phyloP scores from a whole-genome alignment of 345 rosid species.

The Sonneratia alba region DNA sequence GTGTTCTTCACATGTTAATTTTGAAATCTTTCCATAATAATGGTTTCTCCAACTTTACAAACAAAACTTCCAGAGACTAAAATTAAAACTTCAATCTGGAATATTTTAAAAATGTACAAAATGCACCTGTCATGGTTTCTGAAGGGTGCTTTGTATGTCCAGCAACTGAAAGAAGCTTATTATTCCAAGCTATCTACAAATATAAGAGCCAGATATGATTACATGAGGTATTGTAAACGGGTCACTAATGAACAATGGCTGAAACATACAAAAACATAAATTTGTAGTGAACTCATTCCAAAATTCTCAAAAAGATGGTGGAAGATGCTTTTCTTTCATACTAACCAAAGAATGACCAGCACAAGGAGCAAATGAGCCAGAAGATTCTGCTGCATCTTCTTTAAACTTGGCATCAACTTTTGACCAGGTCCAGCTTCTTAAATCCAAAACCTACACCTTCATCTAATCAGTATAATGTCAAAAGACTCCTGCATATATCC shows the following conservation, averaged over 20 bases:
- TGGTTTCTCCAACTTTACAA: not conserved
- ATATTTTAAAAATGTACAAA: not conserved
- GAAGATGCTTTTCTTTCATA: slow-evolving; percentile 8
- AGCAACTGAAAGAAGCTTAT: slow-evolving; percentile 81
- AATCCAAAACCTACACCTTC: slow-evolving; percentile 71
- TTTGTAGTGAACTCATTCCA: slow-evolving; percentile 11
- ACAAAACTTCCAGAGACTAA: not conserved
- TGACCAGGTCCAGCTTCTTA: slow-evolving; percentile 96
- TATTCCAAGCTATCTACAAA: slow-evolving; percentile 78
- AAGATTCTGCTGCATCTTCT: slow-evolving; percentile 48
- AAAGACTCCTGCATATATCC: not conserved
- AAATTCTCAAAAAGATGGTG: slow-evolving; percentile 8
- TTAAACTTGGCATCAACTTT: slow-evolving; percentile 64
- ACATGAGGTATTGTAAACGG: slow-evolving; percentile 9
- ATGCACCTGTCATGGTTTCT: slow-evolving; percentile 73
- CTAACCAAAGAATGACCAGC: slow-evolving; percentile 99
- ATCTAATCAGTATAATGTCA: slow-evolving; percentile 11
- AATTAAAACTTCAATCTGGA: not conserved
- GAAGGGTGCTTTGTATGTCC: slow-evolving; percentile 94
- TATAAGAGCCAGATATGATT: not conserved
- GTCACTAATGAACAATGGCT: not conserved
- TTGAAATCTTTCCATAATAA: not conserved
- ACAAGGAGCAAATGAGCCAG: slow-evolving; percentile 49
- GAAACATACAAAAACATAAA: not conserved
- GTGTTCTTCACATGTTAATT: not conserved